These are phyloP conservation scores for Cnidoscolus chayamansa DNA, from an alignment of 441 rosid genomes.

Conservation along the genomic window DNA sequence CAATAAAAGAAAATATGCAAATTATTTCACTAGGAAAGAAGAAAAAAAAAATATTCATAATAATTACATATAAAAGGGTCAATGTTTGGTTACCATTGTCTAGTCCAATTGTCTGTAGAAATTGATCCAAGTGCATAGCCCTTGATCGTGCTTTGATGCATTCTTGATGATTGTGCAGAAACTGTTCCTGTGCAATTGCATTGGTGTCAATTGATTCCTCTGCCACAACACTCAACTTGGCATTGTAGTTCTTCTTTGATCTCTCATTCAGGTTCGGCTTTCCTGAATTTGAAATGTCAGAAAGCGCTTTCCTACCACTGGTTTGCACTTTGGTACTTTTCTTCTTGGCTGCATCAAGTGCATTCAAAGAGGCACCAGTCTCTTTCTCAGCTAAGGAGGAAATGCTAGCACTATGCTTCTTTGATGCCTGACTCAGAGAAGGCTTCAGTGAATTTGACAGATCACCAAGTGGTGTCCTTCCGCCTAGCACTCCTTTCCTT, in stretches of 20 bases:
- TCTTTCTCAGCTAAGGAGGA: conserved; percentile 29
- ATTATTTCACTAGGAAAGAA: conserved; percentile 1
- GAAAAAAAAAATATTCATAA: not conserved
- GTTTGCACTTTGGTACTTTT: conserved; percentile 30
- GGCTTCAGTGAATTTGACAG: conserved; percentile 50
- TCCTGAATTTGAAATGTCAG: conserved; percentile 58
- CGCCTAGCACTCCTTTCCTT: conserved; percentile 40
- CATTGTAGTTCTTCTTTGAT: conserved; percentile 32
- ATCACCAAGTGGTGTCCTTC: conserved; percentile 66
- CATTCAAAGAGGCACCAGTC: conserved; percentile 21
- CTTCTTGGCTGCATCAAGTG: conserved; percentile 32
- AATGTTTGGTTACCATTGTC: conserved; percentile 28
- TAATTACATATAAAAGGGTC: not conserved
- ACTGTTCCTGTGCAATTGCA: conserved; percentile 41
- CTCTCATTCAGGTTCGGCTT: conserved; percentile 32
- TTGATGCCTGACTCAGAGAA: conserved; percentile 33
- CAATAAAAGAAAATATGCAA: not conserved
- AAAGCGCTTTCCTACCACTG: conserved; percentile 42
- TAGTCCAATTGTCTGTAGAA: conserved; percentile 43
- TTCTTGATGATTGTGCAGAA: conserved; percentile 52
- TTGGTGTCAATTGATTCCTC: conserved; percentile 27
- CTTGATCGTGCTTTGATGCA: conserved; percentile 44
- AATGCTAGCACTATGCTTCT: conserved; percentile 32
- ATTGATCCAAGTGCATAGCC: conserved; percentile 34
- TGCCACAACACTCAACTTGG: conserved; percentile 28